Evolutionary conservation across 2,329 filamentous ascomycete species (phyloP).

Genomic region (Aureobasidium vineae): DNA sequence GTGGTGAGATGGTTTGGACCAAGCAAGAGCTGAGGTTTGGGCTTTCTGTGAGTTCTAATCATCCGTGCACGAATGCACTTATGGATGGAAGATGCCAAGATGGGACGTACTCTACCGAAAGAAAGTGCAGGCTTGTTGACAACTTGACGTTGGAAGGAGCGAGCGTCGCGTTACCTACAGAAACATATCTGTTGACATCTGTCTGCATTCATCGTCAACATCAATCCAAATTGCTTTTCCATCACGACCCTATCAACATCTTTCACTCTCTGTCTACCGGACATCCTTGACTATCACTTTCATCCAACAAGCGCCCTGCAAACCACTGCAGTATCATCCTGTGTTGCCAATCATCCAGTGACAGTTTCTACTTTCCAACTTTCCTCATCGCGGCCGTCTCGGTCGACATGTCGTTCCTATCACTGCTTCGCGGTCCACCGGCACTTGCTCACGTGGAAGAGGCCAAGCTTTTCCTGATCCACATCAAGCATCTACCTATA

Average conservation of each 20-base stretch:
- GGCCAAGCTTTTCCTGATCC: slow-evolving; percentile 6
- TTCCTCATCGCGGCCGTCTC: not conserved
- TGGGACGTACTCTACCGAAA: no score
- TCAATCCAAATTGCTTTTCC: not conserved
- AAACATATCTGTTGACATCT: no score
- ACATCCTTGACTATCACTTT: not conserved
- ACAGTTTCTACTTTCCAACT: not conserved
- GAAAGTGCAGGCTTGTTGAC: no score
- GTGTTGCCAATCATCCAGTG: not conserved
- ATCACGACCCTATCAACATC: not conserved
- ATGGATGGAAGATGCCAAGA: not conserved
- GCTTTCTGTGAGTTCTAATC: not conserved
- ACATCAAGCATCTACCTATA: slow-evolving; percentile 10
- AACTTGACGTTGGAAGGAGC: not conserved
- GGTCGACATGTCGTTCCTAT: not conserved
- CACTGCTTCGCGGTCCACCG: not conserved
- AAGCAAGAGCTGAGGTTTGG: not conserved
- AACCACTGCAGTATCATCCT: not conserved
- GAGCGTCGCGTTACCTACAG: no score
- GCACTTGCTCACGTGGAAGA: not conserved
- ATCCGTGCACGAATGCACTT: not conserved
- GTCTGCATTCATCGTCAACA: no score
- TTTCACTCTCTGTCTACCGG: not conserved
- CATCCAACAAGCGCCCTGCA: not conserved
- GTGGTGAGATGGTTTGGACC: not conserved